Evolutionary conservation across 2,329 filamentous ascomycete species (phyloP).

Genomic region (Alternaria alternata): DNA sequence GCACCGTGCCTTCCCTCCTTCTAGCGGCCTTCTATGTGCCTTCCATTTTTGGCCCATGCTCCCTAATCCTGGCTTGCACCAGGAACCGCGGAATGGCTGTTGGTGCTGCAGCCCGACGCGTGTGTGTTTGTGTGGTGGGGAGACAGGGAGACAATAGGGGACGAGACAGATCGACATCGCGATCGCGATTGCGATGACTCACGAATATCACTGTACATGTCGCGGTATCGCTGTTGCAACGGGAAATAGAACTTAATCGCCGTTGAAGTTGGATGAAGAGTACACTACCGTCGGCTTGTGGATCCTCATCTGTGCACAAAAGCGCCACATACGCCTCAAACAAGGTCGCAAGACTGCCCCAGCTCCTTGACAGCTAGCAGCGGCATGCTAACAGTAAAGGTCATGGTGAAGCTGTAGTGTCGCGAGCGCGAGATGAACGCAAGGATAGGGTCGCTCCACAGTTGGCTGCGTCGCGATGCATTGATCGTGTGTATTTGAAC

Average conservation of each 20-base stretch:
- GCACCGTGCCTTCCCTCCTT: constrained; percentile 32
- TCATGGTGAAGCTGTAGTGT: constrained; percentile 39
- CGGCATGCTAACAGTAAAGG: constrained; percentile 37
- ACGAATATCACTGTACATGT: no score
- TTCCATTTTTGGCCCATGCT: constrained; percentile 29
- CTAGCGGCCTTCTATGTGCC: constrained; percentile 38
- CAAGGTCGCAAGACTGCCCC: constrained; percentile 42
- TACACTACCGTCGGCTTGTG: constrained; percentile 22
- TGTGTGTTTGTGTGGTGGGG: neutral
- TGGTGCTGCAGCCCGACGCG: constrained; percentile 12
- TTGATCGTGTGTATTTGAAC: constrained; percentile 45
- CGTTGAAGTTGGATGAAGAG: neutral
- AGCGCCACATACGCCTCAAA: constrained; percentile 46
- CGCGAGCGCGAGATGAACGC: constrained; percentile 36
- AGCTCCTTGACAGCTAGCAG: constrained; percentile 38
- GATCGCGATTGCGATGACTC: neutral
- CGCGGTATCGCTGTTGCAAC: neutral
- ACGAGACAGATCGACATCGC: no score
- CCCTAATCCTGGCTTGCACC: constrained; percentile 16
- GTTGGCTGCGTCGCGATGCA: constrained; percentile 34
- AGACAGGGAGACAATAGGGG: neutral
- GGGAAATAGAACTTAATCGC: neutral
- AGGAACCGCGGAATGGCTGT: constrained; percentile 25
- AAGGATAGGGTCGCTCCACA: constrained; percentile 44
- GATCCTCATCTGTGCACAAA: constrained; percentile 36